Evolutionary conservation across 441 rosid genomes (phyloP).

Genomic region (Kokia cookei): DNA sequence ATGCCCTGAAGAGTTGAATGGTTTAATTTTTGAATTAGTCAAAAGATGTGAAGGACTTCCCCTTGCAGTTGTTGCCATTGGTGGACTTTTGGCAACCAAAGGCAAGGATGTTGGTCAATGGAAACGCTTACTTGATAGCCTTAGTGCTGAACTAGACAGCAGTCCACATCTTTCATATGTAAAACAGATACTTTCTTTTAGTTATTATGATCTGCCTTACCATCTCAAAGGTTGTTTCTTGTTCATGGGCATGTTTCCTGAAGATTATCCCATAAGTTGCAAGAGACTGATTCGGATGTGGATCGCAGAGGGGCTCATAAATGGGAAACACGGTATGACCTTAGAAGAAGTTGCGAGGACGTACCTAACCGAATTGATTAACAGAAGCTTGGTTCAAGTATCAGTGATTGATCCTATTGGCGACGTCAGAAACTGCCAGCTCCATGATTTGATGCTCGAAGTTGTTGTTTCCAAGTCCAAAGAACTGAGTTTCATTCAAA

Average conservation of each 20-base stretch:
- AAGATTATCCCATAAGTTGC: background rate
- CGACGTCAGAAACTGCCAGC: background rate
- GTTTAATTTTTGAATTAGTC: background rate
- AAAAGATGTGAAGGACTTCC: background rate
- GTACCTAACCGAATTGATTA: background rate
- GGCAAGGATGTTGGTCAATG: background rate
- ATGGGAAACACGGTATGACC: background rate
- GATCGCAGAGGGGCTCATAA: conserved; percentile 6
- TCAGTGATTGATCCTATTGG: background rate
- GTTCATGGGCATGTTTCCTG: conserved; percentile 8
- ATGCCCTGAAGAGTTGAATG: background rate
- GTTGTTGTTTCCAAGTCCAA: background rate
- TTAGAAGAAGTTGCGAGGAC: conserved; percentile 4
- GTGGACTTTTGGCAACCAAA: conserved; percentile 2
- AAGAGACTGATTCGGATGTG: conserved; percentile 5
- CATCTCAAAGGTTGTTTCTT: conserved; percentile 10
- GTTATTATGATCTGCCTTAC: conserved; percentile 5
- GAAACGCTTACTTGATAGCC: background rate
- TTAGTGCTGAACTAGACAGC: background rate
- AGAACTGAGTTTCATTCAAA: background rate
- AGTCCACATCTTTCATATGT: background rate
- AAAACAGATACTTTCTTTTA: background rate
- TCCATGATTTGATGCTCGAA: conserved; percentile 10
- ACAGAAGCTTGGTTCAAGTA: conserved; percentile 12
- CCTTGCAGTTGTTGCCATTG: background rate